Percentiles rank a stretch among this genome's conserved stretches.
phyloP scores from a whole-genome alignment of 2,329 filamentous ascomycete genomes.

The Calonectria pauciramosa region DNA sequence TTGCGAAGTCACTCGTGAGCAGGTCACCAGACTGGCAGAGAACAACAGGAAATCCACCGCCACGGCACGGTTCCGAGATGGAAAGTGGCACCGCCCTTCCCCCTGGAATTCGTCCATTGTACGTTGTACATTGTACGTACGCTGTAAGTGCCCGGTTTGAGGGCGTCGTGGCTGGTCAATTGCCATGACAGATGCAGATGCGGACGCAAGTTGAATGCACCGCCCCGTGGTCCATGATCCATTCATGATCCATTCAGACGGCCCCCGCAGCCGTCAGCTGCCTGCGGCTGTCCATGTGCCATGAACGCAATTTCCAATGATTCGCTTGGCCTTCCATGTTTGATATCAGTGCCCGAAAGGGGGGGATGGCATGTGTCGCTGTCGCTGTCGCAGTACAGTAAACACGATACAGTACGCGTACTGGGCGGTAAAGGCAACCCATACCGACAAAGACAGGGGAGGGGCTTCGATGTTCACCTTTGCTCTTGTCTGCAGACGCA shows the following conservation, averaged over 20 bases:
- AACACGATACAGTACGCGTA: slow-evolving; percentile 1
- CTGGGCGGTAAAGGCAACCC: slow-evolving; percentile 17
- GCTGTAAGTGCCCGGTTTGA: background rate
- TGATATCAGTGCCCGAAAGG: slow-evolving; percentile 3
- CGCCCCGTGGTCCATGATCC: slow-evolving; percentile 7
- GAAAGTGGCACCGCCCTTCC: background rate
- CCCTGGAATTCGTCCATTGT: background rate
- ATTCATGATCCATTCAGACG: slow-evolving; percentile 6
- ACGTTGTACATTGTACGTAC: background rate
- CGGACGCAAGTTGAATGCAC: slow-evolving; percentile 9
- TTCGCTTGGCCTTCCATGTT: slow-evolving; percentile 14
- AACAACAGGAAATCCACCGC: slow-evolving; percentile 21
- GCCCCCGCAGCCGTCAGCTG: slow-evolving; percentile 11
- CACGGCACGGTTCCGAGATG: slow-evolving; percentile 34
- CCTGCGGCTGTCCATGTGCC: slow-evolving; percentile 1
- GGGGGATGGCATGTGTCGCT: background rate
- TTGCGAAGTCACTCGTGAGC: slow-evolving; percentile 20
- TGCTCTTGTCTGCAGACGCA: slow-evolving; percentile 5
- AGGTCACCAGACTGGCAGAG: slow-evolving; percentile 27
- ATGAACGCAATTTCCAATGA: background rate
- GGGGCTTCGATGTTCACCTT: slow-evolving; percentile 1
- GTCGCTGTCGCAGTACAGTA: background rate
- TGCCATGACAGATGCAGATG: slow-evolving; percentile 18
- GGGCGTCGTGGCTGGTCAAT: slow-evolving; percentile 11
- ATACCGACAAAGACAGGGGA: background rate